phyloP scores from a whole-genome alignment of 257 asterid species.

The Galeopsis tetrahit region DNA sequence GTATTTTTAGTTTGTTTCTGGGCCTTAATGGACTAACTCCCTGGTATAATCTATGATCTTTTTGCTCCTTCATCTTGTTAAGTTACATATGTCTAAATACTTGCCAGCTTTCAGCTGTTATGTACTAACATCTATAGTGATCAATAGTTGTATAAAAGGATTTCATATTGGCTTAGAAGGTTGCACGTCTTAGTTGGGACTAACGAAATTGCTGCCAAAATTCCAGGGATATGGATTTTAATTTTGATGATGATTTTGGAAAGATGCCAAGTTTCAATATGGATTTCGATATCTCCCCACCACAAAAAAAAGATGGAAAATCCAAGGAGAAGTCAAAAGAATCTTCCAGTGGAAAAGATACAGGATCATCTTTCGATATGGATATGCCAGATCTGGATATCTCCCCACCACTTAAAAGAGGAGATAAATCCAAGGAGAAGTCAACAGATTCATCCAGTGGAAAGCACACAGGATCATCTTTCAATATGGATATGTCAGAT shows the following conservation, averaged over 20 bases:
- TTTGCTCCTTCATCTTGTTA: slow-evolving; percentile 19
- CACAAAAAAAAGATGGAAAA: slow-evolving; percentile 59
- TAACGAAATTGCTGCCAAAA: slow-evolving; percentile 34
- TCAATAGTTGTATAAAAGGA: slow-evolving; percentile 16
- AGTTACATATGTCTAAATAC: slow-evolving; percentile 21
- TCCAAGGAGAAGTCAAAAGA: slow-evolving; percentile 56
- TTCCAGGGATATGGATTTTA: slow-evolving; percentile 89
- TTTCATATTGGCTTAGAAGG: slow-evolving; percentile 25
- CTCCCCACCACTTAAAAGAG: slow-evolving; percentile 66
- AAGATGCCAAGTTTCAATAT: slow-evolving; percentile 74
- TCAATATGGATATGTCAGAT: slow-evolving; percentile 82
- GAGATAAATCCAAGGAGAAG: slow-evolving; percentile 59
- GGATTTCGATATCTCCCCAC: slow-evolving; percentile 80
- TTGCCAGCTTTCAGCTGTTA: slow-evolving; percentile 20
- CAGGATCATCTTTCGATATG: slow-evolving; percentile 70
- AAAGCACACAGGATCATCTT: slow-evolving; percentile 64
- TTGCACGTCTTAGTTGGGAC: slow-evolving; percentile 24
- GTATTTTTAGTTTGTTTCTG: slow-evolving; percentile 22
- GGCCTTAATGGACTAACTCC: slow-evolving; percentile 22
- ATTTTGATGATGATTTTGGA: slow-evolving; percentile 80
- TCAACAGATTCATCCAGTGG: slow-evolving; percentile 50
- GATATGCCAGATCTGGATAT: slow-evolving; percentile 84
- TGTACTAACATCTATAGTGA: slow-evolving; percentile 5
- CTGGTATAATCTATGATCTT: slow-evolving; percentile 5
- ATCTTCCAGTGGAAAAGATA: slow-evolving; percentile 51